These are phyloP conservation scores for Fusarium sp. DNA, from an alignment of 2,329 filamentous ascomycete genomes.

Conservation along the genomic window DNA sequence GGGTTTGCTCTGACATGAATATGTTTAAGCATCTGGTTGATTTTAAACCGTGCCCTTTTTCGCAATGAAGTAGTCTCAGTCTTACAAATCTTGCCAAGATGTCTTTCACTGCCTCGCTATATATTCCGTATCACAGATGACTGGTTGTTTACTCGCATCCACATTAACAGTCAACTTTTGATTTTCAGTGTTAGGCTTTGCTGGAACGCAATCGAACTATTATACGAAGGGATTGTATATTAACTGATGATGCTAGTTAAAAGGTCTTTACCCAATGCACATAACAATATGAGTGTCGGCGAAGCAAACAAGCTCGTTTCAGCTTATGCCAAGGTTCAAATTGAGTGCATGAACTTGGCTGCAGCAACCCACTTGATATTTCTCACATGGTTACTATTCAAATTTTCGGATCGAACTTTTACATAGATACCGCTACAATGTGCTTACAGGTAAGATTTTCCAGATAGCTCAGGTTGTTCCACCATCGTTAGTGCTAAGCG, in stretches of 20 bases:
- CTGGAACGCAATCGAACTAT: too few relatives aligned
- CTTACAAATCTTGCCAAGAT: background rate
- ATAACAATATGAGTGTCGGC: background rate
- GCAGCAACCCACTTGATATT: background rate
- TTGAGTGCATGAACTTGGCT: background rate
- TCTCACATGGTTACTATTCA: background rate
- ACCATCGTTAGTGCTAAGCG: background rate
- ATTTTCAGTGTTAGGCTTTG: background rate
- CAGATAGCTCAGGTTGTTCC: background rate
- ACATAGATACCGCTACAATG: background rate
- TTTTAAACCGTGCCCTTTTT: background rate
- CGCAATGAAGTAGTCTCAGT: too few relatives aligned
- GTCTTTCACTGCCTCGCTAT: background rate
- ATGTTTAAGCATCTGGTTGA: background rate
- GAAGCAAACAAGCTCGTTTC: background rate
- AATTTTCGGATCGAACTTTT: background rate
- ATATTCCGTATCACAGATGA: too few relatives aligned
- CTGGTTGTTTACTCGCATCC: too few relatives aligned
- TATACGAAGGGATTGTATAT: too few relatives aligned
- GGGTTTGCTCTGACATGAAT: background rate
- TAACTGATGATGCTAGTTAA: background rate
- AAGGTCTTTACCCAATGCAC: too few relatives aligned
- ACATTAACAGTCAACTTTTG: background rate
- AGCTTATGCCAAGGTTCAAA: background rate
- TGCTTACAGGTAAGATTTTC: background rate